Conservation (phyloP, 2,329 filamentous ascomycete species). For the Trichoderma harzianum region DNA sequence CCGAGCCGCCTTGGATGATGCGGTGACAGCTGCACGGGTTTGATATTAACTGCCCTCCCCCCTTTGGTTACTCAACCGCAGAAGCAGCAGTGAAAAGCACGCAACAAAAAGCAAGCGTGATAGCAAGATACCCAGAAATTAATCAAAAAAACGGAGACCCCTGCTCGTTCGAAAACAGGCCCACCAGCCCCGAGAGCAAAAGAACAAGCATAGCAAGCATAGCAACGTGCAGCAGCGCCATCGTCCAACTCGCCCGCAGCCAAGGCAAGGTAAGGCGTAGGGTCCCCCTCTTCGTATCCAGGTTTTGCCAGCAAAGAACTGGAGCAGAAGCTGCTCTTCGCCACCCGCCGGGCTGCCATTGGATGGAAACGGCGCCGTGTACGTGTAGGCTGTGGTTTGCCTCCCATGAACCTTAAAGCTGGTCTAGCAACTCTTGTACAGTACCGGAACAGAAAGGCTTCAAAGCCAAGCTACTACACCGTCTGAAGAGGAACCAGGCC, state of each 20-base stretch:
- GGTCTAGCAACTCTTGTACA: background rate
- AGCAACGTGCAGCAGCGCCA: conserved; percentile 21
- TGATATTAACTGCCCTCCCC: background rate
- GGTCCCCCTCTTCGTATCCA: conserved; percentile 6
- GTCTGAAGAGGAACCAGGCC: background rate
- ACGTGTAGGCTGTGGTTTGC: background rate
- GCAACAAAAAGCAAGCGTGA: background rate
- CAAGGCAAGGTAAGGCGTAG: background rate
- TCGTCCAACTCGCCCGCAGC: conserved; percentile 17
- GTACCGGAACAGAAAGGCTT: background rate
- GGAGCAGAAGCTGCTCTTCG: background rate
- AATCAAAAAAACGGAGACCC: conserved; percentile 3
- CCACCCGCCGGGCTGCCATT: conserved; percentile 13
- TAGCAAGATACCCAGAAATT: background rate
- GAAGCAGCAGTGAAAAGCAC: background rate
- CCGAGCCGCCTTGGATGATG: background rate
- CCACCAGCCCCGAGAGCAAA: conserved; percentile 10
- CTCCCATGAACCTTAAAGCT: conserved; percentile 13
- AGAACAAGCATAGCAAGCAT: conserved; percentile 16
- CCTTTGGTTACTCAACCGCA: background rate
- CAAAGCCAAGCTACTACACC: background rate
- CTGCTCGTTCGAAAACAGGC: background rate
- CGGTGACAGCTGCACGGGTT: background rate
- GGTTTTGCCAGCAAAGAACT: conserved; percentile 6
- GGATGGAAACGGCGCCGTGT: background rate